phyloP scores from a whole-genome alignment of 2,329 filamentous ascomycete genomes.

The Berkeleyomyces rouxiae region DNA sequence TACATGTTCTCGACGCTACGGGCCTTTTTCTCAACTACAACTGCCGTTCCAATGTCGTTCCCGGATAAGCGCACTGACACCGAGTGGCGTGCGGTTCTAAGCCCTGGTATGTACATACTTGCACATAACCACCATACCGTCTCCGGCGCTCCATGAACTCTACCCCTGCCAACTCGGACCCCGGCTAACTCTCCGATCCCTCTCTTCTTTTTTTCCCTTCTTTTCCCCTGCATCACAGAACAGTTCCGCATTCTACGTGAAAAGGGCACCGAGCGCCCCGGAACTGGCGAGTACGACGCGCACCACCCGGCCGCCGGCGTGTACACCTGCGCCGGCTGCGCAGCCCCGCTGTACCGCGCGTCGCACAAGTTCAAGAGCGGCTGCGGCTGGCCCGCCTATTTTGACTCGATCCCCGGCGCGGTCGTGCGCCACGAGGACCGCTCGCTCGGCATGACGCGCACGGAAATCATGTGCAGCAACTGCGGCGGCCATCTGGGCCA shows the following conservation, averaged over 20 bases:
- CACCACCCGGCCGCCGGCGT: constrained; percentile 61
- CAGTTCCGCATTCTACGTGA: constrained; percentile 89
- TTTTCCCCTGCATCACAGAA: constrained; percentile 34
- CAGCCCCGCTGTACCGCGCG: constrained; percentile 79
- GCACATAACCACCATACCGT: no score
- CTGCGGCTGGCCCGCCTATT: constrained; percentile 97
- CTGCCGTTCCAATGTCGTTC: constrained; percentile 44
- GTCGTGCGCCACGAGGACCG: constrained; percentile 67
- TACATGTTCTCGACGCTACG: constrained; percentile 60
- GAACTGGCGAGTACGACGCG: constrained; percentile 72
- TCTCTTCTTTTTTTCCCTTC: not conserved
- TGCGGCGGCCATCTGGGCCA: constrained; percentile 92
- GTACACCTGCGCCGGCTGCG: constrained; percentile 77
- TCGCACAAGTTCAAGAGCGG: constrained; percentile 90
- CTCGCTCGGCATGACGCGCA: constrained; percentile 66
- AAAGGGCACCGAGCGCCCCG: constrained; percentile 76
- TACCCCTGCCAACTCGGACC: not conserved
- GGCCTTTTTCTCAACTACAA: constrained; percentile 37
- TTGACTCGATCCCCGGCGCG: constrained; percentile 82
- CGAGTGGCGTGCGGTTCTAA: constrained; percentile 82
- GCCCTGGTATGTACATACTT: constrained; percentile 25
- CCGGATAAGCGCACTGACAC: constrained; percentile 66
- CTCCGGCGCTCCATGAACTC: no score
- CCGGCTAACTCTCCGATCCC: no score
- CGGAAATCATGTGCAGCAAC: constrained; percentile 86